Conservation (phyloP, 2,329 filamentous ascomycete species). For the Fusarium fujikuroi region DNA sequence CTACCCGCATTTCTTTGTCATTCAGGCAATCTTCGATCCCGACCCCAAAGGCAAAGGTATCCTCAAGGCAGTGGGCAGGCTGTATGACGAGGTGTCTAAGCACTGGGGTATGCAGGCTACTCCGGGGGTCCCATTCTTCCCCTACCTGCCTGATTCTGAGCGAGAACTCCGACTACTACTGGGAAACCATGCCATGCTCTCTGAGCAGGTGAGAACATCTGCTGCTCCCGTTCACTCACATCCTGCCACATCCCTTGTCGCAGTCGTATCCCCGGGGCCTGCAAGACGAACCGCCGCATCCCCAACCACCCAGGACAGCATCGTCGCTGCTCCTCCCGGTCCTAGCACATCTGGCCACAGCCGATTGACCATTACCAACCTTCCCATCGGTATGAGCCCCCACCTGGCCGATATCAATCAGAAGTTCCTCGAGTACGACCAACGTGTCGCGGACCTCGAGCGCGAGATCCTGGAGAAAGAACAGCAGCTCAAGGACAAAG, state of each 20-base stretch:
- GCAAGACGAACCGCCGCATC: too few species aligned
- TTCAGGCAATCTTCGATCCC: background rate
- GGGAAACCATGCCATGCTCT: background rate
- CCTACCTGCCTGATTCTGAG: background rate
- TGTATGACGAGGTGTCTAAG: background rate
- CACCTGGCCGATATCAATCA: accelerated
- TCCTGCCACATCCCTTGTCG: background rate
- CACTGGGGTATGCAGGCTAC: background rate
- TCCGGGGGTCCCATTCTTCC: background rate
- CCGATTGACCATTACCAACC: too few species aligned
- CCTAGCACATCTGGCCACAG: background rate
- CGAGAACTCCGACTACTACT: background rate
- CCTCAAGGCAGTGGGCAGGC: background rate
- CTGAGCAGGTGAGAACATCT: background rate
- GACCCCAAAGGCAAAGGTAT: too few species aligned
- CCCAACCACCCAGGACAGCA: background rate
- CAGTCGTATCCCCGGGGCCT: background rate
- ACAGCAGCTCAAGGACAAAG: background rate
- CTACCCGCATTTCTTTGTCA: background rate
- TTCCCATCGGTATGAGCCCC: too few species aligned
- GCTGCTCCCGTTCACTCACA: too few species aligned
- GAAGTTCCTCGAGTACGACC: background rate
- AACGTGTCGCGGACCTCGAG: background rate
- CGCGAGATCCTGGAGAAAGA: background rate
- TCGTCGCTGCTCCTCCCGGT: too few species aligned